Evolutionary conservation across 2,329 filamentous ascomycete genomes (phyloP).

Genomic region (Anisogramma anomala): DNA sequence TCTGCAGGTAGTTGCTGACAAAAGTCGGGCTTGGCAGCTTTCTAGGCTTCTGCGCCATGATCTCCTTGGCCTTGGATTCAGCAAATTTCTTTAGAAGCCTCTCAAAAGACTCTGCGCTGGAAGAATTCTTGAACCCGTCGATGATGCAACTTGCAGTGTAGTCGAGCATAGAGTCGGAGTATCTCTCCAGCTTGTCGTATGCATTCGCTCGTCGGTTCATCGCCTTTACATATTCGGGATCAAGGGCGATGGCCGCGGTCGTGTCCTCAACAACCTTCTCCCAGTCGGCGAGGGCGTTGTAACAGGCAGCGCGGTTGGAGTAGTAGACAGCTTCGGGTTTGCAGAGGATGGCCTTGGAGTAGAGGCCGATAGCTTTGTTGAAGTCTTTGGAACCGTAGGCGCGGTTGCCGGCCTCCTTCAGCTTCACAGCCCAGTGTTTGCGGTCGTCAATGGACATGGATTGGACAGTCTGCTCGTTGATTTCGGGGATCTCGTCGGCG

Average conservation of each 20-base stretch:
- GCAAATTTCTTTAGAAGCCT: constrained; percentile 92
- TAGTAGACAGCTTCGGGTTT: constrained; percentile 97
- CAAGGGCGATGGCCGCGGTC: constrained; percentile 83
- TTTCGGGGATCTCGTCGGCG: constrained; percentile 59
- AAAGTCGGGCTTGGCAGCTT: constrained; percentile 93
- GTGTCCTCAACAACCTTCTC: constrained; percentile 95
- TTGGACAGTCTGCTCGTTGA: constrained; percentile 45
- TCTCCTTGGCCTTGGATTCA: constrained; percentile 83
- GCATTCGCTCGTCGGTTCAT: constrained; percentile 93
- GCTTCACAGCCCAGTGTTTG: constrained; percentile 75
- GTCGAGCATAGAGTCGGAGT: constrained; percentile 89
- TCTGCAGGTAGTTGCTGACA: constrained; percentile 97
- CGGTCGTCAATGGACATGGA: constrained; percentile 52
- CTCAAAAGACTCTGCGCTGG: constrained; percentile 81
- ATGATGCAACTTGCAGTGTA: constrained; percentile 99
- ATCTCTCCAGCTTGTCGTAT: constrained; percentile 85
- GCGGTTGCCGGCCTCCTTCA: constrained; percentile 94
- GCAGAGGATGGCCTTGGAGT: constrained; percentile 92
- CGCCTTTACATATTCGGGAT: constrained; percentile 94
- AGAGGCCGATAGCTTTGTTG: constrained; percentile 84
- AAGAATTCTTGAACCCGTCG: constrained; percentile 88
- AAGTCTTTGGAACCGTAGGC: constrained; percentile 93
- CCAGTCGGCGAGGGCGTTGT: constrained; percentile 87
- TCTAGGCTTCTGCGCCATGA: constrained; percentile 72
- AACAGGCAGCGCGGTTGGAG: constrained; percentile 96